A percentile compares a stretch with the other conserved stretches of the same genome.
phyloP scores from a whole-genome alignment of 192 early-diverging fungal genomes.

The Allomyces macrogynus region DNA sequence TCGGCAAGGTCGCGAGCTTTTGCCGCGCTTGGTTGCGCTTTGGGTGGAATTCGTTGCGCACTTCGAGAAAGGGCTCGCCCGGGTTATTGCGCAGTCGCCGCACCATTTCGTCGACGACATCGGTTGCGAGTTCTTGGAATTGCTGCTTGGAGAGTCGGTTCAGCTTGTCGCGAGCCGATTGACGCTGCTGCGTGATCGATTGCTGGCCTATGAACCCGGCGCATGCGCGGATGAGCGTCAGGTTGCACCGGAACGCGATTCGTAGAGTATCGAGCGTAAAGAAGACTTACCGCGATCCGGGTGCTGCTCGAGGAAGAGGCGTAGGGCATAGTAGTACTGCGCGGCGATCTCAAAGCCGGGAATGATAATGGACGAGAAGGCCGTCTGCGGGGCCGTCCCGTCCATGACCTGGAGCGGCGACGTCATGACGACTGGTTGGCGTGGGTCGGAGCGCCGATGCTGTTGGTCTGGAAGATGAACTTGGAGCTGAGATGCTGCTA shows the following conservation, averaged over 20 bases:
- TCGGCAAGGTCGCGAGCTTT: conserved; percentile 82
- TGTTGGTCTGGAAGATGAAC: too few relatives aligned
- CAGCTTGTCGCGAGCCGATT: conserved; percentile 51
- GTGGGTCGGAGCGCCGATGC: too few relatives aligned
- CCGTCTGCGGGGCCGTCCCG: too few relatives aligned
- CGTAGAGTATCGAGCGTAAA: neutral
- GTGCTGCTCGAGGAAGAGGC: neutral
- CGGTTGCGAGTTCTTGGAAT: conserved; percentile 82
- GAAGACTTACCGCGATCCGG: neutral
- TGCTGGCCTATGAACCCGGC: too few relatives aligned
- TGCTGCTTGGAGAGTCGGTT: conserved; percentile 54
- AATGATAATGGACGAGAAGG: neutral
- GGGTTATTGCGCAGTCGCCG: conserved; percentile 18
- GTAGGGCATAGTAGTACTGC: neutral
- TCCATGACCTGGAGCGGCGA: too few relatives aligned
- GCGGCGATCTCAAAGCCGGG: neutral
- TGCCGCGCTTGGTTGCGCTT: conserved; percentile 91
- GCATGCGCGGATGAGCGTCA: neutral
- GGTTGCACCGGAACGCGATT: neutral
- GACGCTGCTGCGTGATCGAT: neutral
- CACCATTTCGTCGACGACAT: conserved; percentile 87
- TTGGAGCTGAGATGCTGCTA: too few relatives aligned
- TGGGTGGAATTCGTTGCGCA: conserved; percentile 74
- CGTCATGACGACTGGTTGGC: too few relatives aligned
- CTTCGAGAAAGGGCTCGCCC: conserved; percentile 57